Base-by-base conservation (phyloP, 768 basidiomycete genomes). In the Suillus variegatus region DNA sequence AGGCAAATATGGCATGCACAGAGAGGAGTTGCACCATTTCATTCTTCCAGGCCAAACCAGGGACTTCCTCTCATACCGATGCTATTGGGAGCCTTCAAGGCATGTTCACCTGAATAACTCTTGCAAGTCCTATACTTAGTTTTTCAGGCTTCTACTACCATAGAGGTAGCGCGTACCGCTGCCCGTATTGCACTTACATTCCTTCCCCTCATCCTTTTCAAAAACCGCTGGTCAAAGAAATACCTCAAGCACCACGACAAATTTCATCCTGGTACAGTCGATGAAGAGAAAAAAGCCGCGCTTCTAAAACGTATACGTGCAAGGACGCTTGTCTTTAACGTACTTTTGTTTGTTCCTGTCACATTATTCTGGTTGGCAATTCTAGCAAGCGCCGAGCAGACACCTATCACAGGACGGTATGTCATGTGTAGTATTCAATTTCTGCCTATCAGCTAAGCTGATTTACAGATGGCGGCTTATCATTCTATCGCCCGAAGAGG, bases 401-500 rank as follows among this genome's bases (percentile, higher is more conserved):
- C 93, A 6, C 93, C 93, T 3, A 79, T 95, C 62, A 94, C 93
- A n/a, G 93, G 93, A 74, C 84, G 93, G 92, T 93, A 67, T 61
- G 88, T 79, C 16, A 4, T 46, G 35, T 18, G 62, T 60, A 22
- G 58, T 62, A 13, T 51, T 40, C 28, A 14, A 58, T 60, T 32
- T 13, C 12, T 25, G 16, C 65, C 6, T 9, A 35, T 41, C 32
- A 41, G 22, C 65, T 69, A 8, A 69, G 64, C 32, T 62, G n/a
- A 8, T 36, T 36, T 68, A 12, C 43, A 94, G 94, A 72, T 93
- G 91, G 90, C 85, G 95, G 62, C 76, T 95, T 69, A 96, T 97
- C 66, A 81, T 96, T 10, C 84, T 97, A 18, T 95, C 94, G 4
- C 95, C 95, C 2, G 92, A 94, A 69, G 95, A 97, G 77, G 95